Evolutionary conservation across 768 basidiomycete species (phyloP).

Genomic region (Candolleomyces eurysporus): DNA sequence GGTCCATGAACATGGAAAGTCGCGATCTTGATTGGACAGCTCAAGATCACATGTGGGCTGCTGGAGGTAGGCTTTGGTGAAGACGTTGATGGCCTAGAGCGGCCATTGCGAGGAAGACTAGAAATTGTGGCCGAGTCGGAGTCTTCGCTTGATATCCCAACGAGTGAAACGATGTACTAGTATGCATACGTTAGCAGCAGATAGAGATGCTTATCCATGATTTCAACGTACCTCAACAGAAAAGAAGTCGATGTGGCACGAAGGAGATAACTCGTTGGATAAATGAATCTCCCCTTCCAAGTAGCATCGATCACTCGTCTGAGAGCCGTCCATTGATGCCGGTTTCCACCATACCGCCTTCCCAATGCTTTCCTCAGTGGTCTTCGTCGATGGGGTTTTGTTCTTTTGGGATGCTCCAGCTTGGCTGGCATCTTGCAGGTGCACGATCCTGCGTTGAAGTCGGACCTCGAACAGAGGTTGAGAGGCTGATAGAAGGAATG

Average conservation of each 20-base stretch:
- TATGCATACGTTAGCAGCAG: neutral
- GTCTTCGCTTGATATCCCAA: neutral
- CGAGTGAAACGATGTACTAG: neutral
- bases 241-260: neutral
- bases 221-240: neutral
- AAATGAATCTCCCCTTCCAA: neutral
- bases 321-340: neutral
- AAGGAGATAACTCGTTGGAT: neutral
- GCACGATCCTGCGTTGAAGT: neutral
- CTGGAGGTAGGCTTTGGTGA: neutral
- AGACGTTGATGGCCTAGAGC: neutral
- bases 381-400: neutral
- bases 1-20: conserved; percentile 3
- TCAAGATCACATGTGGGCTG: neutral
- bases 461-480: neutral
- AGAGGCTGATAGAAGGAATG: neutral
- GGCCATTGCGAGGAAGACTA: neutral
- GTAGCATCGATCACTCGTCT: neutral
- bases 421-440: neutral
- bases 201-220: neutral
- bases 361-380: neutral
- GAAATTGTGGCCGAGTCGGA: neutral
- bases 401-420: neutral
- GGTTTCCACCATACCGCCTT: conserved; percentile 1
- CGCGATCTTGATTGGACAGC: neutral